Base-by-base conservation (phyloP, 345 rosid genomes). In the Cardamine occulta region DNA sequence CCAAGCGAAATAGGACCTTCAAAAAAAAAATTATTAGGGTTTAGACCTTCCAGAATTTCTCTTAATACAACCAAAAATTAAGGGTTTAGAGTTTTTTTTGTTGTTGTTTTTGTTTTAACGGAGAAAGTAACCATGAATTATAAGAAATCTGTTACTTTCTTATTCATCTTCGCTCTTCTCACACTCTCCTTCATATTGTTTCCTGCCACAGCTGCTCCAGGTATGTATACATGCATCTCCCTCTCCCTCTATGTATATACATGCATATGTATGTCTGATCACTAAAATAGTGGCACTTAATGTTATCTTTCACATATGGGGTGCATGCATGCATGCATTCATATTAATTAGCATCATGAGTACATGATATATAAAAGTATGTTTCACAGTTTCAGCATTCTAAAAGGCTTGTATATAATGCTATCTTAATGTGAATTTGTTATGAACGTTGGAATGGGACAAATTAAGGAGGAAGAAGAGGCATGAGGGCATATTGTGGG, bases 401-500 rank as follows among this genome's bases (percentile, higher is more conserved):
- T 18, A 59, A 34, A 35, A 12, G 10, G 18, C 29, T 4, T 18
- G 2, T 62, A 24, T 23, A 13, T 13, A 14, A 42, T 63, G 2
- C 5, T 39, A 62, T 63, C 23, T 17, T 53, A 13, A 51, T 24
- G 0, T 48, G 0, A 24, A 1, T 24, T 7, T 52, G 18, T 52
- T 39, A 29, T 29, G 56, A 40, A 52, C 52, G 52, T 63, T 54
- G 29, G 15, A 57, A 14, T 44, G 49, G 6, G 49, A 44, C 7
- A 44, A 47, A 23, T 15, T 18, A 21, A 66, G 73, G 68, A 60
- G 42, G 79, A 67, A n/a, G 57, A 32, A 23, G 66, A 66, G 68
- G 53, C 8, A 29, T 75, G 56, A 31, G 11, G 34, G 62, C 18
- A 39, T 75, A 68, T 4, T 84, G 90, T 52, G 81, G 19, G 8